These are phyloP conservation scores for Cytidiella melzeri DNA, from an alignment of 768 basidiomycete genomes.

Conservation along the genomic window DNA sequence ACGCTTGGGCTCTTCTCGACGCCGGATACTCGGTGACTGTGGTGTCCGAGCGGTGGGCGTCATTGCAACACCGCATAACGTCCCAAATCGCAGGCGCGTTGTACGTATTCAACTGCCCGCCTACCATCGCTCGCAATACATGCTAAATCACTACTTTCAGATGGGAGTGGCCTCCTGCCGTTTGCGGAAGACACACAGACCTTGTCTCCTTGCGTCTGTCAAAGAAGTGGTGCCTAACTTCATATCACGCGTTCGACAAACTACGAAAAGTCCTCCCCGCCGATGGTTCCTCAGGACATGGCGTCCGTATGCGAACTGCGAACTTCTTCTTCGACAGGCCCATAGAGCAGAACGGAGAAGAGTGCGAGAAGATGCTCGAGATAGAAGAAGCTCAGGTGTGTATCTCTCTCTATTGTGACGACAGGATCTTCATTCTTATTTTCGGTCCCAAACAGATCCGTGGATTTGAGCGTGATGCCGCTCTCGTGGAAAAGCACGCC, in stretches of 20 bases:
- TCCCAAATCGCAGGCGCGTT: slow-evolving; percentile 21
- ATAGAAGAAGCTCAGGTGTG: slow-evolving; percentile 11
- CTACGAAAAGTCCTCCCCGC: slow-evolving; percentile 15
- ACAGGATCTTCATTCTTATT: neutral
- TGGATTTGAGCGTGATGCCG: slow-evolving; percentile 17
- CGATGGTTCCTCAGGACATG: slow-evolving; percentile 18
- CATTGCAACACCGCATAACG: slow-evolving; percentile 14
- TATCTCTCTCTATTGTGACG: neutral
- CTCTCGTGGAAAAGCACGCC: slow-evolving; percentile 21
- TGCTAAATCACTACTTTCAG: slow-evolving; percentile 13
- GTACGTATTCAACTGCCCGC: slow-evolving; percentile 13
- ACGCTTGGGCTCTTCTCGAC: slow-evolving; percentile 29
- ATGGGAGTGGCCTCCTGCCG: slow-evolving; percentile 36
- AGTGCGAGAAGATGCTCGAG: slow-evolving; percentile 27
- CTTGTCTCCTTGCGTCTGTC: slow-evolving; percentile 29
- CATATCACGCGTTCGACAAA: slow-evolving; percentile 28
- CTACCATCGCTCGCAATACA: neutral
- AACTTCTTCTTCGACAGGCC: slow-evolving; percentile 31
- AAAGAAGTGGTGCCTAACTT: slow-evolving; percentile 32
- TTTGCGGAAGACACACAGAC: slow-evolving; percentile 34
- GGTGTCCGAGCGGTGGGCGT: slow-evolving; percentile 20
- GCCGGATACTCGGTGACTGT: slow-evolving; percentile 32
- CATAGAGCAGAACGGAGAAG: slow-evolving; percentile 21
- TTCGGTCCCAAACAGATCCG: slow-evolving; percentile 17
- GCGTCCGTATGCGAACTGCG: slow-evolving; percentile 28